Base-by-base conservation (phyloP, 805 yeast genomes). In the Geotrichum ghanense region DNA sequence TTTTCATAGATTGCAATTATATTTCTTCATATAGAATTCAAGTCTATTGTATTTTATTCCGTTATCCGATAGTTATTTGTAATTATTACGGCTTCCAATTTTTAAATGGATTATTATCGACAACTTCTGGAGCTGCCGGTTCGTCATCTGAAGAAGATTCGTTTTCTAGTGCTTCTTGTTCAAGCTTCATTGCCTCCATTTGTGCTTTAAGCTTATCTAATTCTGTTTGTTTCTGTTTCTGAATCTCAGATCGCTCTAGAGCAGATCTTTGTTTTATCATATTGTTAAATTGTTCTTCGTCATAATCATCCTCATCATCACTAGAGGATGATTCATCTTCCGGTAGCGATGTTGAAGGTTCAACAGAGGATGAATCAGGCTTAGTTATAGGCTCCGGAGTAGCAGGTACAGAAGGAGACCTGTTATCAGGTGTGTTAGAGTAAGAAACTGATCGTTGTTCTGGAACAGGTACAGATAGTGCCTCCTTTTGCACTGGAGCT, bases 221-320 rank as follows among this genome's bases (percentile, higher is more conserved):
- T 39, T 22, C 25, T 22, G 7, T 16, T n/a, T 39, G 9, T 21
- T 39, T 39, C 24, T 39, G 42, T 24, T 56, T 39, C 42, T 24
- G 34, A 51, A 23, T 3, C 25, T 19, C 45, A 24, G 17, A 21
- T 3, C 21, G 17, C n/a, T 19, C 45, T 5, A 25, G 53, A 26
- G 50, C 59, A 25, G 55, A 54, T 27, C 51, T 54, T 20, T 44
- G 48, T 3, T 50, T 48, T 44, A 50, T 51, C 31, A 50, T 53
- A 14, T 47, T 45, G 27, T 54, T 22, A 42, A 56, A 54, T 46
- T 69, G 74, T 21, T 64, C 68, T 25, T 58, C 70, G 25, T 54
- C 61, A 23, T 53, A 60, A 24, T 61, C 65, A 39, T 66, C 69
- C 4, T 44, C 47, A 21, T 41, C 50, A 39, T 34, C 46, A n/a